These are phyloP conservation scores for Plectranthus barbatus DNA, from an alignment of 257 asterid genomes.

Conservation along the genomic window DNA sequence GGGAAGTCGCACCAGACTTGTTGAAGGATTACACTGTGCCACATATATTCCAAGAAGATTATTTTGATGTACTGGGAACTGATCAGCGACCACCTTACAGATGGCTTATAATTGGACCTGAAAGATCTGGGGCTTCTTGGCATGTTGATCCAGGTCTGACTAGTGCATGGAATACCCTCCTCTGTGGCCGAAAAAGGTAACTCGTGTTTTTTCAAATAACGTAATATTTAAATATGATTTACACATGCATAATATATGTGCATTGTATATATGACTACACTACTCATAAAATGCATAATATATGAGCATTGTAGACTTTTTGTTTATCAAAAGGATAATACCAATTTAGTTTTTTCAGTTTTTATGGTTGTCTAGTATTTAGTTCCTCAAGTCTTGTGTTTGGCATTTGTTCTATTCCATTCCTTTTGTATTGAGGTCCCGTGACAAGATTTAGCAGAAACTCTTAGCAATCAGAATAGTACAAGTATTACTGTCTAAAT, in stretches of 20 bases:
- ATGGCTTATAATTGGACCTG: conserved; percentile 97
- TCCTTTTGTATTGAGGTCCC: too few relatives aligned
- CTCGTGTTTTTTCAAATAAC: conserved; percentile 6
- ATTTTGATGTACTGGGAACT: conserved; percentile 70
- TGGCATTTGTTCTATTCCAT: too few relatives aligned
- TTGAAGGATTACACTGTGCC: conserved; percentile 79
- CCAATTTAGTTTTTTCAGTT: too few relatives aligned
- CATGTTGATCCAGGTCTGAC: conserved; percentile 99
- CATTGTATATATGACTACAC: too few relatives aligned
- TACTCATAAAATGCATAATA: background rate
- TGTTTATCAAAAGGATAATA: too few relatives aligned
- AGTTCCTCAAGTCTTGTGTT: too few relatives aligned
- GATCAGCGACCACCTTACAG: conserved; percentile 89
- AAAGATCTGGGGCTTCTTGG: conserved; percentile 99
- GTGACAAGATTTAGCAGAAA: too few relatives aligned
- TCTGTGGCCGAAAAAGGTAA: conserved; percentile 94
- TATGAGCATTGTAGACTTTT: too few relatives aligned
- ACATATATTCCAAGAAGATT: conserved; percentile 80
- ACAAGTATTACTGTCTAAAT: too few relatives aligned
- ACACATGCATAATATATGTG: background rate
- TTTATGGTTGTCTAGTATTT: too few relatives aligned
- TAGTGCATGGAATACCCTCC: conserved; percentile 99
- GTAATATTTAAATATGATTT: background rate
- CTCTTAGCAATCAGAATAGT: too few relatives aligned
- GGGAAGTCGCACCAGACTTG: conserved; percentile 75